These are phyloP conservation scores for Zychaea mexicana DNA, from an alignment of 371 early-diverging fungal species.

Conservation along the genomic window DNA sequence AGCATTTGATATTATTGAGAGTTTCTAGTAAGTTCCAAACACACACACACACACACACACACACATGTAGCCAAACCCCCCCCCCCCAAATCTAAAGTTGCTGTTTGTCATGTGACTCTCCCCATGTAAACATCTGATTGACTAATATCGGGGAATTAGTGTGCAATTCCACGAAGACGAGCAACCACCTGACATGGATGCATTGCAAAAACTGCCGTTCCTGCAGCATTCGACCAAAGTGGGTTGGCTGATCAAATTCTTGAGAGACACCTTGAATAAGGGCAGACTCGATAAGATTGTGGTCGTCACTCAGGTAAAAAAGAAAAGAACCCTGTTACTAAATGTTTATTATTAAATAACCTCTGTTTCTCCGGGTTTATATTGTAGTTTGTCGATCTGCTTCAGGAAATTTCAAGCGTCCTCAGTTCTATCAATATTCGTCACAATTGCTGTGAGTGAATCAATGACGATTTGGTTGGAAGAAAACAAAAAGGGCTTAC, in stretches of 20 bases:
- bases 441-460: constrained; percentile 31
- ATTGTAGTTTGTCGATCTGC: constrained; percentile 35
- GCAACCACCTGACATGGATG: constrained; percentile 27
- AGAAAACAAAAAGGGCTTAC: background rate
- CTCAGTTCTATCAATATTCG: constrained; percentile 18
- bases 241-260: constrained; percentile 30
- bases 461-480: too few species aligned
- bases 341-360: background rate
- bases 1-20: constrained; percentile 33
- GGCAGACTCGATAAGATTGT: constrained; percentile 36
- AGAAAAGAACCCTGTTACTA: background rate
- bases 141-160: constrained; percentile 14
- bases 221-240: constrained; percentile 40
- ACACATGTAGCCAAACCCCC: too few species aligned
- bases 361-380: background rate
- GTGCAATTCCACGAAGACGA: constrained; percentile 32
- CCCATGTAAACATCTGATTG: background rate
- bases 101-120: too few species aligned
- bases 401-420: constrained; percentile 26
- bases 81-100: too few species aligned
- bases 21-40: constrained; percentile 40
- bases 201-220: constrained; percentile 29
- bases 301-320: constrained; percentile 40
- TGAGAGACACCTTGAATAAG: constrained; percentile 14
- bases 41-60: too few species aligned